Evolutionary conservation across 176 grass and related monocot genomes (phyloP), one percentile per base, ranked within the genome.

Genomic region (Paspalum vaginatum): DNA sequence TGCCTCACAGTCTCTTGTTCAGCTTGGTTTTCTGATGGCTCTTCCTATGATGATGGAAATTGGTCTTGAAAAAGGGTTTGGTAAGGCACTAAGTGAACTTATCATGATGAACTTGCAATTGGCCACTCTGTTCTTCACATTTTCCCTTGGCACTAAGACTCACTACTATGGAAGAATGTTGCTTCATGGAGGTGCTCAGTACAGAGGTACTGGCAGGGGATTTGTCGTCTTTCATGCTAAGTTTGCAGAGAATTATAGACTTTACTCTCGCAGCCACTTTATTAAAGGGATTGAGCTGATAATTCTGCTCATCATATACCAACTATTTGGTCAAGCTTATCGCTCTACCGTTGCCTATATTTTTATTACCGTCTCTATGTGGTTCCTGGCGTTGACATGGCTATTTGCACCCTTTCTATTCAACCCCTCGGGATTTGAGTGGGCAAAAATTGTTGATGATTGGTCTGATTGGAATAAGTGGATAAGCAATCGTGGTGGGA

Each of bases 41-140:
- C 65, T 98, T 74, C 95, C 95, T 37, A 98, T 98, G 95, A 84
- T 98, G 87, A 92, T 98, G 92, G 95, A 98, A 94, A 94, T 98
- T 75, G 95, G 92, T 75, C 91, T 98, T 38, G 95, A 98, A 86
- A 92, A 83, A 82, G 95, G 95, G 64, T 98, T 98, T 77, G 85
- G 95, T 70, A 49, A 84, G 65, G 95, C 95, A 46, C 65, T 98
- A 49, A 92, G 88, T 88, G 92, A 98, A 77, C 91, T 98, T 78
- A 83, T 98, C 80, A 82, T 92, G 81, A 94, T 98, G 95, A 90
- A 97, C 65, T 76, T 97, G 79, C 91, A 97, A 90, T 56, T 97
- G 77, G 81, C 94, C 58, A 60, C 82, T 25, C 91, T 97, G 17
- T 97, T 97, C 58, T 97, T 97, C 84, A 91, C 94, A 87, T 97